phyloP scores from a whole-genome alignment of 73 alveolate species.

The Tetrahymena malaccensis region DNA sequence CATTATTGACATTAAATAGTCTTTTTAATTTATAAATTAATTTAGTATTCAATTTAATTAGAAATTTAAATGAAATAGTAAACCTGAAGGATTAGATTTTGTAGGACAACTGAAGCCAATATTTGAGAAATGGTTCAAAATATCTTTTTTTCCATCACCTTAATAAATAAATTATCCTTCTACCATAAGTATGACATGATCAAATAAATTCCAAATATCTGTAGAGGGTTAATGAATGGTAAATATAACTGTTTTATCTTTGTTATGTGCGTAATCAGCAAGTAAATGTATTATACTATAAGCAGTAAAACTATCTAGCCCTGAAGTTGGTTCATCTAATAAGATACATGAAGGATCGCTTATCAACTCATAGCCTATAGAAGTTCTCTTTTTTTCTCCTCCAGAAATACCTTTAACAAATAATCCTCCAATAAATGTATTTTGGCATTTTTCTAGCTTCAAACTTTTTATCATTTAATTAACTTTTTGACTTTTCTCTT shows the following conservation, averaged over 20 bases:
- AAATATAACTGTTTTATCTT: constrained; percentile 14
- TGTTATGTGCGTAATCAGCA: not conserved
- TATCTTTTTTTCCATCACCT: not conserved
- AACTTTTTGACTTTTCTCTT: not conserved
- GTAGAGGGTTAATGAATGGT: constrained; percentile 39
- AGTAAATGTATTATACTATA: constrained; percentile 8
- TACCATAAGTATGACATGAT: constrained; percentile 17
- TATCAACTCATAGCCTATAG: constrained; percentile 78
- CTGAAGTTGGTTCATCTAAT: constrained; percentile 91
- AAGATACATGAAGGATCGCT: constrained; percentile 83
- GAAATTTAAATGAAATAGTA: not conserved
- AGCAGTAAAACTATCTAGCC: constrained; percentile 84
- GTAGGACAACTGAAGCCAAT: not conserved
- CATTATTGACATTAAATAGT: not conserved
- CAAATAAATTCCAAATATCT: constrained; percentile 25
- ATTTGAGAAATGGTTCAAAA: not conserved
- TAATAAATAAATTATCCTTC: constrained; percentile 30
- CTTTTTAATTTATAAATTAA: not conserved
- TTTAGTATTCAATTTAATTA: not conserved
- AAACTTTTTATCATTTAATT: constrained; percentile 3
- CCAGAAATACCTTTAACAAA: constrained; percentile 57
- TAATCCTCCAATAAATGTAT: constrained; percentile 50
- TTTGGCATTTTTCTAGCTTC: constrained; percentile 31
- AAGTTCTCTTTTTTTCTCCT: constrained; percentile 60
- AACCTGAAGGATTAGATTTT: not conserved